phyloP scores from a whole-genome alignment of 345 rosid genomes.

The Iberis pinnata region DNA sequence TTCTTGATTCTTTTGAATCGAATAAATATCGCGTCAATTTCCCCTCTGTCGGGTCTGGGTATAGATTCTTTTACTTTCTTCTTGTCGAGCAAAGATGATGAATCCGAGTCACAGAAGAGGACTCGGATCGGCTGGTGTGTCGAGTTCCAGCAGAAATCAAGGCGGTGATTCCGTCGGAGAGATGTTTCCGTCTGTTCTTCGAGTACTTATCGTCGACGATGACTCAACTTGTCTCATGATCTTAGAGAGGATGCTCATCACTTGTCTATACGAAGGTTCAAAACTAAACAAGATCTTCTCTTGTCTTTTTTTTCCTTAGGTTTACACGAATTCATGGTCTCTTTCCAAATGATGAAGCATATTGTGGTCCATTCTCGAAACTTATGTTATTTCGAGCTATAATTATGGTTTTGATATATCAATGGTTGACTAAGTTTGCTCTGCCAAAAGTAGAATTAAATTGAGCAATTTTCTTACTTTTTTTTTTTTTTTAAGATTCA shows the following conservation, averaged over 20 bases:
- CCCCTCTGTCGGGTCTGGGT: not conserved
- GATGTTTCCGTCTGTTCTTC: conserved; percentile 68
- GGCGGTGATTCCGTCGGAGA: conserved; percentile 40
- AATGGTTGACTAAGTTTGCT: conserved; percentile 36
- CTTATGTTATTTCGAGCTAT: too few species aligned
- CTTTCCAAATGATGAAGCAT: conserved; percentile 10
- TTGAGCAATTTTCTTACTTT: too few species aligned
- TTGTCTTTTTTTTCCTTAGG: not conserved
- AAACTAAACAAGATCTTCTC: not conserved
- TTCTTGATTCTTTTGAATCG: conserved; percentile 8
- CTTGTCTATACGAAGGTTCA: conserved; percentile 67
- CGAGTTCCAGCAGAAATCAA: conserved; percentile 44
- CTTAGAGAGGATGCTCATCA: conserved; percentile 85
- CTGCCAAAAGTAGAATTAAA: conserved; percentile 12
- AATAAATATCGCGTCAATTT: conserved; percentile 12
- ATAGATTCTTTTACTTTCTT: conserved; percentile 7
- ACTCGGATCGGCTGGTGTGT: conserved; percentile 53
- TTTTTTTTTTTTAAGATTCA: conserved; percentile 4
- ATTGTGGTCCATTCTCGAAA: conserved; percentile 28
- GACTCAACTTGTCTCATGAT: conserved; percentile 92
- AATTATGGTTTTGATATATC: too few species aligned
- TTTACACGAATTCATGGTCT: conserved; percentile 10
- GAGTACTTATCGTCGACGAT: conserved; percentile 92
- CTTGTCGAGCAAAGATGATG: conserved; percentile 13
- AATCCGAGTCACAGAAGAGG: conserved; percentile 60